A percentile compares a stretch with the other conserved stretches of the same genome.
These are phyloP conservation scores for Homolaphlyctis polyrhiza DNA, from an alignment of 371 early-diverging fungal genomes.

Conservation along the genomic window DNA sequence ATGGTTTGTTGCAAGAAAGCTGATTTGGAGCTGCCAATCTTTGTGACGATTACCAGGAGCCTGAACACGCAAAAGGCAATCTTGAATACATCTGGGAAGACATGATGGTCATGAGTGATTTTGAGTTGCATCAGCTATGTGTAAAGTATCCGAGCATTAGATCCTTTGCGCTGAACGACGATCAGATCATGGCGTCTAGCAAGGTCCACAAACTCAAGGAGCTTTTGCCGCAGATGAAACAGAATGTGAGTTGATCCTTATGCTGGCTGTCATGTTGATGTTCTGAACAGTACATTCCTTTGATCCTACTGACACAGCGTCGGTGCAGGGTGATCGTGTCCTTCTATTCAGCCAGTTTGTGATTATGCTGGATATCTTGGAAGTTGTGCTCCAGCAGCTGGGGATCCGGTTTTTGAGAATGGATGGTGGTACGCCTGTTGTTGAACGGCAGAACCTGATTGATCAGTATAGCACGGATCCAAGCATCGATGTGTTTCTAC, in stretches of 20 bases:
- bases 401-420: constrained; percentile 46
- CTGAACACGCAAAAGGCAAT: constrained; percentile 65
- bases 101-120: constrained; percentile 79
- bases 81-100: constrained; percentile 77
- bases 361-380: constrained; percentile 58
- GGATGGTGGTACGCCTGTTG: constrained; percentile 44
- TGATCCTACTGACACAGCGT: no score
- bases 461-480: constrained; percentile 67
- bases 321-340: constrained; percentile 51
- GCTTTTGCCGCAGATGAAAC: constrained; percentile 53
- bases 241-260: constrained; percentile 9
- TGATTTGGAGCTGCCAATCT: constrained; percentile 2
- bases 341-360: constrained; percentile 83
- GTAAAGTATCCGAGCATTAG: constrained; percentile 32
- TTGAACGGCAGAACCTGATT: constrained; percentile 51
- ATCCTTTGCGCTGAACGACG: constrained; percentile 36
- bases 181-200: constrained; percentile 72
- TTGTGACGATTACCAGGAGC: constrained; percentile 28
- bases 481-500: constrained; percentile 68
- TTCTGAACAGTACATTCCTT: no score
- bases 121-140: constrained; percentile 73
- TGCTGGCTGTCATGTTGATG: constrained; percentile 1
- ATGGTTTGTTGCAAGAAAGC: neutral
- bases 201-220: constrained; percentile 61
- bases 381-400: constrained; percentile 55